phyloP scores from a whole-genome alignment of 129 eudicot genomes.

The Helichrysum umbraculigerum region DNA sequence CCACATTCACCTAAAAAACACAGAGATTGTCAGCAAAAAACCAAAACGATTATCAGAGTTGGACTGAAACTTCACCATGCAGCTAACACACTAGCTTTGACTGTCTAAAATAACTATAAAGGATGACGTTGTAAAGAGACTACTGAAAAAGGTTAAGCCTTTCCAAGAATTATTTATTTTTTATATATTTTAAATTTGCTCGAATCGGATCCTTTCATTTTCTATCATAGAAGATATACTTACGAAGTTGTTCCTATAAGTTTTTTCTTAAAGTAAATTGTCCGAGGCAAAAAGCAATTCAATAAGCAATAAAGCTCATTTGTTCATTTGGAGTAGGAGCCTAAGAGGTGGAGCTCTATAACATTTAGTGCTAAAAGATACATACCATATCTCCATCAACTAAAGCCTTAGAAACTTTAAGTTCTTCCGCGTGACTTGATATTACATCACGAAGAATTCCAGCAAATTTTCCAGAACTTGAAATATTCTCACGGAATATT shows the following conservation, averaged over 20 bases:
- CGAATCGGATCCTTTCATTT: no score
- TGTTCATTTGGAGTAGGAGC: neutral
- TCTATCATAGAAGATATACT: no score
- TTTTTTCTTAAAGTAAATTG: neutral
- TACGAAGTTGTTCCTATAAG: no score
- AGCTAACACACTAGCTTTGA: neutral
- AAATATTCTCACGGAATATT: constrained; percentile 45
- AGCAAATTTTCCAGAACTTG: constrained; percentile 47
- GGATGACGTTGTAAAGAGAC: neutral
- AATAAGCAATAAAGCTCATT: neutral
- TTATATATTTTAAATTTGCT: no score
- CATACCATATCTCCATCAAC: constrained; percentile 81
- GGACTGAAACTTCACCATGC: neutral
- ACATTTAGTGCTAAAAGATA: constrained; percentile 11
- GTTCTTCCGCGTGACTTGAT: constrained; percentile 67
- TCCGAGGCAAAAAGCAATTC: neutral
- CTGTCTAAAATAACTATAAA: neutral
- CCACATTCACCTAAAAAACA: constrained; percentile 51
- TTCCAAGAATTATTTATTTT: no score
- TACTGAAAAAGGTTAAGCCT: no score
- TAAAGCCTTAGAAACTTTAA: constrained; percentile 65
- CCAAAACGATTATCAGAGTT: neutral
- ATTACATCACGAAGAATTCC: constrained; percentile 67
- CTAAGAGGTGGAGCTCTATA: neutral
- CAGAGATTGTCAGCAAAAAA: constrained; percentile 1